Conservation (phyloP, 2,329 filamentous ascomycete genomes). For the Fusarium sp. region DNA sequence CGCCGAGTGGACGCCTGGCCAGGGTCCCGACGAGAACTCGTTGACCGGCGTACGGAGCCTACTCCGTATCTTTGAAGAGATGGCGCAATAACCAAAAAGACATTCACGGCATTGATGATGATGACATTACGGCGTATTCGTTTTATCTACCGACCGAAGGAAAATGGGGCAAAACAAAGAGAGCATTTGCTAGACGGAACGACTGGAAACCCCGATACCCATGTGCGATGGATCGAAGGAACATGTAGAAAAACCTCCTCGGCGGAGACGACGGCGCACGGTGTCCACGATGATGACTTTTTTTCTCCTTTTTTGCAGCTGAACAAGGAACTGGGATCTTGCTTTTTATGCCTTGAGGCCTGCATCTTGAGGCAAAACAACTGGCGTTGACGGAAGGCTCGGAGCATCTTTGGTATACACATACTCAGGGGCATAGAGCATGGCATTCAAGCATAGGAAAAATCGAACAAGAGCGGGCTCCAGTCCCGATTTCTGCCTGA, state of each 20-base stretch:
- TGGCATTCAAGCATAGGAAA: neutral
- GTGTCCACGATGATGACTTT: slow-evolving; percentile 45
- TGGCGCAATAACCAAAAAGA: slow-evolving; percentile 59
- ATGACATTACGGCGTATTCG: slow-evolving; percentile 31
- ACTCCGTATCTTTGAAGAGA: slow-evolving; percentile 78
- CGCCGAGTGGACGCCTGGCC: slow-evolving; percentile 84
- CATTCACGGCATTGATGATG: slow-evolving; percentile 39
- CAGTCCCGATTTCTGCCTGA: neutral
- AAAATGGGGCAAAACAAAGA: slow-evolving; percentile 26
- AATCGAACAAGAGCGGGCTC: neutral
- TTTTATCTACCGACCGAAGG: slow-evolving; percentile 13
- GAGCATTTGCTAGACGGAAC: slow-evolving; percentile 44
- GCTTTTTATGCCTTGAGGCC: neutral
- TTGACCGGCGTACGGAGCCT: slow-evolving; percentile 82
- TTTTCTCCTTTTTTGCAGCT: slow-evolving; percentile 19
- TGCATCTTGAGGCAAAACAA: neutral
- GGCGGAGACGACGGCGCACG: slow-evolving; percentile 40
- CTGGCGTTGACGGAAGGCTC: slow-evolving; percentile 35
- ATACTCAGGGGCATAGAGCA: slow-evolving; percentile 11
- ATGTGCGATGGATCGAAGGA: slow-evolving; percentile 42
- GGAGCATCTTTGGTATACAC: neutral
- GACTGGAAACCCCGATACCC: slow-evolving; percentile 47
- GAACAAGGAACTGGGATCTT: slow-evolving; percentile 8
- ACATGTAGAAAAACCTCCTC: slow-evolving; percentile 45
- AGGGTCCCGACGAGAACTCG: slow-evolving; percentile 89